Evolutionary conservation across 2,329 filamentous ascomycete species (phyloP).

Genomic region (Fusarium sp.): DNA sequence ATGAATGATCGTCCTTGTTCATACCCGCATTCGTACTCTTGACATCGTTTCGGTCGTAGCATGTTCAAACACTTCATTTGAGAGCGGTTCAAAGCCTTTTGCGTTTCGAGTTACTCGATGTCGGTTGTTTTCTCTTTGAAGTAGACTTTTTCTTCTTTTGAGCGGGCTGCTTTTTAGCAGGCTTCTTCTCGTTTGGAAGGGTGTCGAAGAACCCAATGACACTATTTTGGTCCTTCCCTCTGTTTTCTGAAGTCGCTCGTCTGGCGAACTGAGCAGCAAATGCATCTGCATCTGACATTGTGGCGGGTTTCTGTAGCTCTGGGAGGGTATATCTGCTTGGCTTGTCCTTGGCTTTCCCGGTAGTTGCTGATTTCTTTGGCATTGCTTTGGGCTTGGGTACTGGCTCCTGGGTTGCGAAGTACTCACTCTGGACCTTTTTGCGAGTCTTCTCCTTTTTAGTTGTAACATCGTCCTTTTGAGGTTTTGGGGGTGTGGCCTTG

Average conservation of each 20-base stretch:
- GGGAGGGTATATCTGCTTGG: not conserved
- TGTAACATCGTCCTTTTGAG: not conserved
- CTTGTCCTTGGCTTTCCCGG: not conserved
- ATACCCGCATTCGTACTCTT: not conserved
- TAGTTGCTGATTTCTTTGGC: not conserved
- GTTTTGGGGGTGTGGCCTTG: not conserved
- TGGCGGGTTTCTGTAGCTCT: not conserved
- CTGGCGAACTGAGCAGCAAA: constrained; percentile 9
- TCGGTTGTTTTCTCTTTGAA: not conserved
- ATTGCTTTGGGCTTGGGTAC: not conserved
- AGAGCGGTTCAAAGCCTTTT: not conserved
- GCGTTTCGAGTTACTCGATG: not conserved
- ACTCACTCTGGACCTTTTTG: not conserved
- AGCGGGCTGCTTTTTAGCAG: not conserved
- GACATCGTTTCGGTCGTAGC: not conserved
- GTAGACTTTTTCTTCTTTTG: not conserved
- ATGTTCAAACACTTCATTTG: not conserved
- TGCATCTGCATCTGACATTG: not conserved
- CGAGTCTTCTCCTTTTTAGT: not conserved
- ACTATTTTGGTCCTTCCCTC: not conserved
- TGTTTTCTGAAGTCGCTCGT: constrained; percentile 1
- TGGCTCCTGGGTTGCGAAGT: not conserved
- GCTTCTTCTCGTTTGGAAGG: not conserved
- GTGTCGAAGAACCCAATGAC: constrained; percentile 4
- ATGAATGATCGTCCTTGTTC: not conserved